Evolutionary conservation across 2,329 filamentous ascomycete species (phyloP), one percentile per base, ranked within the genome.

Genomic region (Sclerotinia minor): DNA sequence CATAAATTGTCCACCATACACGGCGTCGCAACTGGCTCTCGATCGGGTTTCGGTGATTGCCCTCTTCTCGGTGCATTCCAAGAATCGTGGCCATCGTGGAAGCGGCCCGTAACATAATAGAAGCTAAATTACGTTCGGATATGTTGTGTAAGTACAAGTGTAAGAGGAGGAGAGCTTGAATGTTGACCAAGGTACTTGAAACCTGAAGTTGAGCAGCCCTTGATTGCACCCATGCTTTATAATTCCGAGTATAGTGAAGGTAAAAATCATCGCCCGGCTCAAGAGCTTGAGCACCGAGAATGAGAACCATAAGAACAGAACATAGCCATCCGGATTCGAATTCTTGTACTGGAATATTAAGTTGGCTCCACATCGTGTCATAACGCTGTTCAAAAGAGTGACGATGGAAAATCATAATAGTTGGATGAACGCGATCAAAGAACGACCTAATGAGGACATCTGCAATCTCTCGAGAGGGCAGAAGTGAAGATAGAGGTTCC

Each of bases 71-170:
- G 69, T 82, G 80, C 78, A 82, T 79, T 4, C 80, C 80, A 64
- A 81, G 75, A 19, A 79, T 79, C 65, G 80, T 79, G 3, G 80
- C 79, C 76, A 81, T 79, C 19, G 79, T 77, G 17, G 79, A 79
- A 11, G 78, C 80, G 45, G 78, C 77, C 3, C 80, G 80, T 13
- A 81, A 76, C 3, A 80, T 73, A 61, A 79, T 75, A 76, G 79
- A 81, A 0, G 79, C 77, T 63, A 76, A 78, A 45, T 79, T 81
- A 38, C 79, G 75, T 68, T 81, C 79, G 17, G 80, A 80, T 35
- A 77, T 76, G 47, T 78, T 79, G 67, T 81, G 78, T 67, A 80
- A 77, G 68, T 81, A 79, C 17, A 81, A 64, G 29, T 79, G 78
- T 15, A 81, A 76, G 6, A 81, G 75, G 65, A 81, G 76, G 35